Evolutionary conservation across 192 early-diverging fungal species (phyloP).

Genomic region (Paraglomus occultum): DNA sequence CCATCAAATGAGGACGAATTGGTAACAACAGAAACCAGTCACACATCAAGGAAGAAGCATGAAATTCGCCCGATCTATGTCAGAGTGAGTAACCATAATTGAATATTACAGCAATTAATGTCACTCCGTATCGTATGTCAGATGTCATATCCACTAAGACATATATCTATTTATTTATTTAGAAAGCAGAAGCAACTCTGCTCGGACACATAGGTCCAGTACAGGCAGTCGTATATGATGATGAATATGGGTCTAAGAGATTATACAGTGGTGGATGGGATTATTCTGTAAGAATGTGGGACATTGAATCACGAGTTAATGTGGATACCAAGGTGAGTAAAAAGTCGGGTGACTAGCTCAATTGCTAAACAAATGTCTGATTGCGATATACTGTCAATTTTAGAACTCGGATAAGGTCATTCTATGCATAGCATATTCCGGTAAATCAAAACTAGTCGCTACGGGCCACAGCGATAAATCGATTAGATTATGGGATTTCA

Average conservation of each 20-base stretch:
- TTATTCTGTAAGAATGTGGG: slow-evolving; percentile 90
- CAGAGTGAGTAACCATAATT: too few relatives aligned
- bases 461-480: slow-evolving; percentile 85
- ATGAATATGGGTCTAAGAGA: slow-evolving; percentile 49
- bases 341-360: not conserved
- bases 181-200: slow-evolving; percentile 44
- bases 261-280: slow-evolving; percentile 91
- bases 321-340: slow-evolving; percentile 63
- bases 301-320: slow-evolving; percentile 75
- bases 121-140: slow-evolving; percentile 17
- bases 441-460: slow-evolving; percentile 67
- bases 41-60: not conserved
- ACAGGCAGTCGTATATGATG: slow-evolving; percentile 69
- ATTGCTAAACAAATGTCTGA: not conserved
- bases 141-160: too few relatives aligned
- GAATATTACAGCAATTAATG: slow-evolving; percentile 25
- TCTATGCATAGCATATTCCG: slow-evolving; percentile 70
- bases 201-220: slow-evolving; percentile 80
- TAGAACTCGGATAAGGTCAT: slow-evolving; percentile 88
- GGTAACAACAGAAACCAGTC: slow-evolving; percentile 15
- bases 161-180: slow-evolving; percentile 11
- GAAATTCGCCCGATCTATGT: slow-evolving; percentile 28
- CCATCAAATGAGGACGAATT: slow-evolving; percentile 47
- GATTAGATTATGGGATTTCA: slow-evolving; percentile 90
- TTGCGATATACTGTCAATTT: not conserved